Percentiles rank a stretch among this genome's conserved stretches.
Evolutionary conservation across 1,139 yeast species (phyloP).

Genomic region (Magnusiomyces magnusii): DNA sequence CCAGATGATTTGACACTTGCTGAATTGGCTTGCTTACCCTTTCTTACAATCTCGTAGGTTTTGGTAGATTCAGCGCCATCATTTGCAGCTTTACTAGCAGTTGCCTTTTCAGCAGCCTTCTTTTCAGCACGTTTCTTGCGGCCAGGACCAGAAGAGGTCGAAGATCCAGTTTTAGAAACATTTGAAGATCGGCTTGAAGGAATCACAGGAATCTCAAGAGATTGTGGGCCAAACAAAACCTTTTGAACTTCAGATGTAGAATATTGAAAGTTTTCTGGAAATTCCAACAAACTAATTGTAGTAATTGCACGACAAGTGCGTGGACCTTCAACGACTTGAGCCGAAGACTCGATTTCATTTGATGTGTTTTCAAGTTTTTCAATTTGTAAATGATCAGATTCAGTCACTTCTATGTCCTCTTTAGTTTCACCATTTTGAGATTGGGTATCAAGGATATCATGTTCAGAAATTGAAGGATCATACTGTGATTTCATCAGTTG

Average conservation of each 20-base stretch:
- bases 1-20: neutral
- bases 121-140: constrained; percentile 7
- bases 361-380: neutral
- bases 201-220: constrained; percentile 46
- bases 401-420: neutral
- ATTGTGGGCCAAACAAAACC: constrained; percentile 53
- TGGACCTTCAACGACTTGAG: constrained; percentile 25
- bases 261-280: constrained; percentile 26
- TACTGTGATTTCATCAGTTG: neutral
- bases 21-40: neutral
- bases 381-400: neutral
- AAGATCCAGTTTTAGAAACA: neutral
- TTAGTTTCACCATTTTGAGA: neutral
- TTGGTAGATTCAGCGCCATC: neutral
- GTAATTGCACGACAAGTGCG: constrained; percentile 20
- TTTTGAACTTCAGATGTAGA: constrained; percentile 37
- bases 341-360: constrained; percentile 6
- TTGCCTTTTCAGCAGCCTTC: neutral
- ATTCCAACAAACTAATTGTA: constrained; percentile 28
- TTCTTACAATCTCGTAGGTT: neutral
- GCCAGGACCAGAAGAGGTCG: neutral
- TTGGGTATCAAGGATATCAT: neutral
- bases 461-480: neutral
- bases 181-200: constrained; percentile 6
- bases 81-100: neutral